Evolutionary conservation across 768 basidiomycete species (phyloP).

Genomic region (Candolleomyces efflorescens): DNA sequence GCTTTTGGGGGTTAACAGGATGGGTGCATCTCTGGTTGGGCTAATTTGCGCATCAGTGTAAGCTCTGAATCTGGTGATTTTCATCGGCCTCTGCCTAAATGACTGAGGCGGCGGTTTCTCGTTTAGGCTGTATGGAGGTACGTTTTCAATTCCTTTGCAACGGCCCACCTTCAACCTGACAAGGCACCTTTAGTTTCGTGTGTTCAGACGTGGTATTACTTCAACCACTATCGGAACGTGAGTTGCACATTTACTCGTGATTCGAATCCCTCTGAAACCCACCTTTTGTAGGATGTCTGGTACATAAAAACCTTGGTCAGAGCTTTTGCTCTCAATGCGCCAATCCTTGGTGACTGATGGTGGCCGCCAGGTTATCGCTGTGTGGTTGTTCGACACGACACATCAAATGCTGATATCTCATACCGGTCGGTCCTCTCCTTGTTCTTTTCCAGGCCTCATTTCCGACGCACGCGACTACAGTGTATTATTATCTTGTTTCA

Average conservation of each 20-base stretch:
- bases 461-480: slow-evolving; percentile 20
- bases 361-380: slow-evolving; percentile 36
- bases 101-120: neutral
- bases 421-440: slow-evolving; percentile 29
- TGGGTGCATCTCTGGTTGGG: slow-evolving; percentile 49
- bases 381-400: slow-evolving; percentile 46
- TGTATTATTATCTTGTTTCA: slow-evolving; percentile 50
- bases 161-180: neutral
- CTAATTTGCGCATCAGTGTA: slow-evolving; percentile 45
- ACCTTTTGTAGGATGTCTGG: slow-evolving; percentile 36
- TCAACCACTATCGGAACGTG: slow-evolving; percentile 41
- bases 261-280: slow-evolving; percentile 7
- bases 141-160: slow-evolving; percentile 1
- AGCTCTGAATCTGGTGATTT: slow-evolving; percentile 14
- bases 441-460: neutral
- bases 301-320: slow-evolving; percentile 48
- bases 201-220: slow-evolving; percentile 55
- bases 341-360: neutral
- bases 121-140: slow-evolving; percentile 50
- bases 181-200: slow-evolving; percentile 39
- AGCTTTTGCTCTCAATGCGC: neutral
- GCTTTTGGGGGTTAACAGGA: slow-evolving; percentile 24
- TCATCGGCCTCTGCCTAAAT: neutral
- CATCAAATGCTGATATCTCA: slow-evolving; percentile 56
- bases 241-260: slow-evolving; percentile 5